A percentile compares a stretch with the other conserved stretches of the same genome.
phyloP scores from a whole-genome alignment of 2,329 filamentous ascomycete genomes.

The Aspergillaceae sp. region DNA sequence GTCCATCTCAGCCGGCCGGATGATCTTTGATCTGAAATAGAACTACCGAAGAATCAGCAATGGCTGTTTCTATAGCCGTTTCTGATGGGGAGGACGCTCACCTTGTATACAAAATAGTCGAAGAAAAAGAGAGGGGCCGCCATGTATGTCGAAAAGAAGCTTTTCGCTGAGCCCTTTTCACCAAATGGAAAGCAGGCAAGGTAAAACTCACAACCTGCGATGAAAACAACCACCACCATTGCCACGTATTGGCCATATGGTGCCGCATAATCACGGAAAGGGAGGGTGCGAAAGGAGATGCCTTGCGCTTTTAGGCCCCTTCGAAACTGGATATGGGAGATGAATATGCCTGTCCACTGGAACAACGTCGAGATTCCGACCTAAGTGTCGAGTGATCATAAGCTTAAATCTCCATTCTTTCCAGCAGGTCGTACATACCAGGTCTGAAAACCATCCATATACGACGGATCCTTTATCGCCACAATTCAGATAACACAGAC shows the following conservation, averaged over 20 bases:
- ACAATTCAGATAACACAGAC: constrained; percentile 26
- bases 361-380: constrained; percentile 24
- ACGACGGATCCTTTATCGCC: constrained; percentile 19
- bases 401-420: background rate
- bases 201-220: constrained; percentile 26
- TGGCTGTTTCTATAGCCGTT: background rate
- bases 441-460: constrained; percentile 26
- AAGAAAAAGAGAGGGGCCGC: constrained; percentile 24
- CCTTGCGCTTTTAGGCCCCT: constrained; percentile 19
- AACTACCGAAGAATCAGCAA: constrained; percentile 3
- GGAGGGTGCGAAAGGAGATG: constrained; percentile 15
- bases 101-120: constrained; percentile 22
- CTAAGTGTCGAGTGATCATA: constrained; percentile 1
- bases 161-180: constrained; percentile 20
- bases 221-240: constrained; percentile 19
- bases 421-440: constrained; percentile 7
- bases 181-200: constrained; percentile 23
- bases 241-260: constrained; percentile 19
- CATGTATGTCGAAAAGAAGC: constrained; percentile 26
- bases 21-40: constrained; percentile 16
- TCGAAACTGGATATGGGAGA: constrained; percentile 21
- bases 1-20: constrained; percentile 15
- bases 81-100: background rate
- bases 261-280: constrained; percentile 18
- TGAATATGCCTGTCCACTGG: constrained; percentile 20